phyloP scores from a whole-genome alignment of 2,329 filamentous ascomycete genomes.

The Ustulina deusta region DNA sequence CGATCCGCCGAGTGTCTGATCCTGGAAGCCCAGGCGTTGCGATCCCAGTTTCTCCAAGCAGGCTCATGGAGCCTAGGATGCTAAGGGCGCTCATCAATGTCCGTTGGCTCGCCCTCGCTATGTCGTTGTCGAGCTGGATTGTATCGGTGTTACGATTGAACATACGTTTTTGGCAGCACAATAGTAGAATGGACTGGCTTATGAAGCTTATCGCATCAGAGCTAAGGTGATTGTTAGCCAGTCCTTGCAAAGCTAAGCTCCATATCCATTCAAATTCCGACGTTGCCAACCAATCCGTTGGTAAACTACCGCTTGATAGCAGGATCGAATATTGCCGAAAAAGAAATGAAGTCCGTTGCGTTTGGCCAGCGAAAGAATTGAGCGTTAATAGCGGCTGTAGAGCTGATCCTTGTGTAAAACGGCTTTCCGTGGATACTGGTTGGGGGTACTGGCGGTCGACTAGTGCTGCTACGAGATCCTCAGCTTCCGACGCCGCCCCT shows the following conservation, averaged over 20 bases:
- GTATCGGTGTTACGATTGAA: constrained; percentile 26
- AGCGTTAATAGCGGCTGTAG: constrained; percentile 53
- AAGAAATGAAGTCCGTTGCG: constrained; percentile 50
- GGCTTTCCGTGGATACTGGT: constrained; percentile 52
- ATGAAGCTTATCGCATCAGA: constrained; percentile 55
- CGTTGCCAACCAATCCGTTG: constrained; percentile 59
- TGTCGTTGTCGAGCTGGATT: constrained; percentile 40
- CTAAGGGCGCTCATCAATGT: constrained; percentile 58
- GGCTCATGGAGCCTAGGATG: constrained; percentile 53
- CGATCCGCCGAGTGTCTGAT: constrained; percentile 39
- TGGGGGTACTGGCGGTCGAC: constrained; percentile 52
- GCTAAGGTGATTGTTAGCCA: constrained; percentile 51
- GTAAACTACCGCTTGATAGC: constrained; percentile 53
- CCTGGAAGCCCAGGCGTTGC: constrained; percentile 31
- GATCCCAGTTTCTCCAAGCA: constrained; percentile 46
- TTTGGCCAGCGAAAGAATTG: constrained; percentile 51
- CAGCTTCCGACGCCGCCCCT: constrained; percentile 55
- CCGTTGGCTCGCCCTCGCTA: constrained; percentile 48
- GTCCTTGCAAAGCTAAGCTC: constrained; percentile 53
- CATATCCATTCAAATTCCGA: constrained; percentile 57
- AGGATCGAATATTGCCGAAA: constrained; percentile 55
- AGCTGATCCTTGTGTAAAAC: constrained; percentile 45
- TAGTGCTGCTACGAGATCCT: constrained; percentile 55
- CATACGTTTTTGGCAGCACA: constrained; percentile 45
- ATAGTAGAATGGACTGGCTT: constrained; percentile 50